Evolutionary conservation across 768 basidiomycete species (phyloP), one percentile per base, ranked within the genome.

Genomic region (Punctularia strigosozonata): DNA sequence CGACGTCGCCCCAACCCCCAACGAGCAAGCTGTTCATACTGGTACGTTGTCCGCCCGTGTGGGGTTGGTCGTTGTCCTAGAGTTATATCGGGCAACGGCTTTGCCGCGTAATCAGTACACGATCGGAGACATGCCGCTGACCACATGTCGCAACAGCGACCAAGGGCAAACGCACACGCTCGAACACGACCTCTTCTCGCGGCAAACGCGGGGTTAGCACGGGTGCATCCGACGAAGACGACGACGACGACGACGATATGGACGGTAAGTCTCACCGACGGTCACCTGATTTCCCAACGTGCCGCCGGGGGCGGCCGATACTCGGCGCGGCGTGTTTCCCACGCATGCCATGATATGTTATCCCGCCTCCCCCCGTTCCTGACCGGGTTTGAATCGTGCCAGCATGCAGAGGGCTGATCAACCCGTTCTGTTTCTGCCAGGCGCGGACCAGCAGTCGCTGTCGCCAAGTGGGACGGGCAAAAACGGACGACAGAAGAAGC

Each of bases 401-500:
- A n/a, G n/a, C n/a, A n/a, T n/a, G n/a, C n/a, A n/a, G n/a, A n/a
- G n/a, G n/a, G n/a, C n/a, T n/a, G n/a, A n/a, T n/a, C n/a, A n/a
- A n/a, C n/a, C n/a, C n/a, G n/a, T n/a, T n/a, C n/a, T 8, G 33
- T 12, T 8, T 8, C 12, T 10, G 33, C 33, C 10, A 19, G 33
- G 33, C 19, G 10, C 8, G 12, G 10, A 2, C 25, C 28, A 14
- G 25, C 3, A 34, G 15, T 4, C 21, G 6, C 20, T 39, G 0
- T 35, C 36, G 13, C 1, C 22, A 28, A 41, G 46, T 7, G 52
- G 48, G 17, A 54, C 58, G 50, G 45, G 53, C 38, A 26, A 55
- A 37, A 46, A 48, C 21, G 56, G 50, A 31, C 42, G 45, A 33
- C 48, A 48, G 38, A 90, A 85, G 59, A 89, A 82, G 53, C 85